Evolutionary conservation across 371 early-diverging fungal species (phyloP), one percentile per base, ranked within the genome.

Genomic region (Zopfochytrium polystomum): DNA sequence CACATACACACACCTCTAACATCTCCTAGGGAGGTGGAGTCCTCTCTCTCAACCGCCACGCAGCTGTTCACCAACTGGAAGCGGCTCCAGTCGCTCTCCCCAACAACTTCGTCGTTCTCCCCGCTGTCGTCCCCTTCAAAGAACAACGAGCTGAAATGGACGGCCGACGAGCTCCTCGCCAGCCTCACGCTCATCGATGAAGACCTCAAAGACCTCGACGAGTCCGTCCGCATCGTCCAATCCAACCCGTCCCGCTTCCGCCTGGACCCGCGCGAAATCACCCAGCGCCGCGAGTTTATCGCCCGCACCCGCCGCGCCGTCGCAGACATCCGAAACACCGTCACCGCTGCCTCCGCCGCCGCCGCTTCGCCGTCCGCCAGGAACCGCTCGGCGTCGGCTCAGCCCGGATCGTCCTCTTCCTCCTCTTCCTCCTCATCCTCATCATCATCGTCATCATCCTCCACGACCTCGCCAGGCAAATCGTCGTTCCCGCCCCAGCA

Each of bases 201-300:
- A 44, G 78, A 78, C 58, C 51, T 75, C 29, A 50, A 57, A 30
- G 78, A 75, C 43, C 58, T 78, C 15, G 71, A 73, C 25, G 77
- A 70, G 38, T 72, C 73, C 5, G 67, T 74, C 31, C 43, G 23
- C 33, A 66, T 73, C 22, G 79, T 72, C 5, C 67, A 70, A 31
- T 18, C 65, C n/a, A 75, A 76, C 44, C 76, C 79, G 5, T 52
- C 60, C 11, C 52, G 66, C 32, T 76, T 76, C 60, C 29, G 55
- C 42, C 48, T 75, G 42, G 71, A 68, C 34, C 25, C 55, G 3
- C 38, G 58, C 13, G 71, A 76, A 33, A 61, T 76, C 5, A 52
- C 58, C 0, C 57, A 68, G 43, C 65, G 79, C 32, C 70, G 65
- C 45, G 62, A 63, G 22, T 76, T 76, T 61, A 58, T 79, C 20